phyloP scores from a whole-genome alignment of 768 basidiomycete genomes.

The Hebeloma cylindrosporum region DNA sequence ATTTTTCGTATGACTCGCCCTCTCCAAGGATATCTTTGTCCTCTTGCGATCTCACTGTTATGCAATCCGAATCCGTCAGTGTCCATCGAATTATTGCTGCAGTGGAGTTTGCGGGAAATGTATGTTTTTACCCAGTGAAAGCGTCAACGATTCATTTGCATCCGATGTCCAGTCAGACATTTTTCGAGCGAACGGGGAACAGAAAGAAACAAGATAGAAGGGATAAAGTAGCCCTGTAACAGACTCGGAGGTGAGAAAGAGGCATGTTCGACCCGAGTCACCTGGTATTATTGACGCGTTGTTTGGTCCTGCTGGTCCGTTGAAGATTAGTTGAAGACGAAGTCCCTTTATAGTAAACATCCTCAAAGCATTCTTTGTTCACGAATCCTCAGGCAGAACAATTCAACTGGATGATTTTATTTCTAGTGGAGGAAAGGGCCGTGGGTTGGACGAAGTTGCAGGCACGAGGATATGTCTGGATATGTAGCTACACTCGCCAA shows the following conservation, averaged over 20 bases:
- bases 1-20: conserved; percentile 62
- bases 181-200: neutral
- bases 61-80: neutral
- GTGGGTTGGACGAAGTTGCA: no score
- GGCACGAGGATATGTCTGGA: no score
- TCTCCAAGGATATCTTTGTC: conserved; percentile 59
- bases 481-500: no score
- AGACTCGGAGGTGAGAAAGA: conserved; percentile 1
- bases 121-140: conserved; percentile 65
- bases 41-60: conserved; percentile 68
- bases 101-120: neutral
- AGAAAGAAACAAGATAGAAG: neutral
- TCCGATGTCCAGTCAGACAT: conserved; percentile 76
- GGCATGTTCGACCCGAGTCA: conserved; percentile 4
- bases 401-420: no score
- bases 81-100: neutral
- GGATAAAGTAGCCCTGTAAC: neutral
- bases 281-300: conserved; percentile 36
- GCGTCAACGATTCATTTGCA: conserved; percentile 72
- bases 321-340: no score
- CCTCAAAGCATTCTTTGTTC: no score
- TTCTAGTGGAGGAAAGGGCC: no score
- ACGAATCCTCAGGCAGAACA: no score
- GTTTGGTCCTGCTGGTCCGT: conserved; percentile 24
- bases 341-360: no score